These are phyloP conservation scores for Russula compacta DNA, from an alignment of 768 basidiomycete species.

Conservation along the genomic window DNA sequence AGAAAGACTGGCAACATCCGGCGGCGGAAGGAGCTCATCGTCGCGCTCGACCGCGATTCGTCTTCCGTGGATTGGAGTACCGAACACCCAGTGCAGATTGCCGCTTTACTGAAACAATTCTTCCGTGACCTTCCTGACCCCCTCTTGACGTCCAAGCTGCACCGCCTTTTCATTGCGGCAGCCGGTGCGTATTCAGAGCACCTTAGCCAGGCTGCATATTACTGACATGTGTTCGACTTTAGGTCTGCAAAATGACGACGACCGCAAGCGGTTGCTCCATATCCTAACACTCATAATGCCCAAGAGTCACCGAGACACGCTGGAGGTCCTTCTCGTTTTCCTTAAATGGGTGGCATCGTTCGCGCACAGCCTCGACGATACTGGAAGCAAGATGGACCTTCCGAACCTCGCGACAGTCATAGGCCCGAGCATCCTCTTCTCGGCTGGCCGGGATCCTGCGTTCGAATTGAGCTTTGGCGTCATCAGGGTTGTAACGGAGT, in stretches of 20 bases:
- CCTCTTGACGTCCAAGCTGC: slow-evolving; percentile 87
- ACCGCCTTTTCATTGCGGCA: slow-evolving; percentile 78
- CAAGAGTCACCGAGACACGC: slow-evolving; percentile 89
- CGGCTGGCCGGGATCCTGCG: slow-evolving; percentile 73
- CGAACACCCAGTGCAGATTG: slow-evolving; percentile 95
- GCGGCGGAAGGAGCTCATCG: slow-evolving; percentile 81
- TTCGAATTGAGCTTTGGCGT: slow-evolving; percentile 89
- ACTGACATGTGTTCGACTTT: slow-evolving; percentile 26
- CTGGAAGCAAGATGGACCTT: slow-evolving; percentile 97
- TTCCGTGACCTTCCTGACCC: slow-evolving; percentile 94
- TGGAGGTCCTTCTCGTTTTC: slow-evolving; percentile 97
- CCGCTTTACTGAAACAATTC: slow-evolving; percentile 95
- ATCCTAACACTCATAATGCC: slow-evolving; percentile 81
- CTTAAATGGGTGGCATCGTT: slow-evolving; percentile 99
- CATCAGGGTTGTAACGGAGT: slow-evolving; percentile 74
- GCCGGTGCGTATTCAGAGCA: slow-evolving; percentile 52
- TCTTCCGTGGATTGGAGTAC: slow-evolving; percentile 83
- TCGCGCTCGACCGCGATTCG: slow-evolving; percentile 91
- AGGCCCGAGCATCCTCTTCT: slow-evolving; percentile 95
- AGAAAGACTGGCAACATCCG: slow-evolving; percentile 97
- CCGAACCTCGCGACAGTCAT: slow-evolving; percentile 94
- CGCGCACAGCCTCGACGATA: slow-evolving; percentile 94
- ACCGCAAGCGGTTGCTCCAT: slow-evolving; percentile 78
- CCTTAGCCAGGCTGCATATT: neutral
- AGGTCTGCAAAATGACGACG: slow-evolving; percentile 68